Base-by-base conservation (phyloP, 495 filamentous ascomycete species). In the Penicillium antarcticum region DNA sequence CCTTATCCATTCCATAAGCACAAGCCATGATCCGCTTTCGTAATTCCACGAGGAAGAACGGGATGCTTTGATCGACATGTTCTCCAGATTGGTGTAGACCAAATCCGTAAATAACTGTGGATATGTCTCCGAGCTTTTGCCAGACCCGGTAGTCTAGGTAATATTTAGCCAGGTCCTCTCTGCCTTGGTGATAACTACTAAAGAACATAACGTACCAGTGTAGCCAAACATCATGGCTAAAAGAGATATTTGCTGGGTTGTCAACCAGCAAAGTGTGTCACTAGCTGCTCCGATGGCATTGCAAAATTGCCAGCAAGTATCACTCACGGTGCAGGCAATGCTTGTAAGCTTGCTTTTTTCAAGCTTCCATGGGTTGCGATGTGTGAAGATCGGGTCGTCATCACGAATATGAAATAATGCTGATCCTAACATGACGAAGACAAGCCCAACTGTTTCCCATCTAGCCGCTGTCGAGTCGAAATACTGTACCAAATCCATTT, bases 41-140 rank as follows among this genome's bases (percentile, higher is more conserved):
- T 33, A 70, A 37, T 43, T 75, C 69, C 23, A 52, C 52, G 1
- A 75, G 63, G 56, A 75, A 72, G 46, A 76, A 73, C 0, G 74
- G 71, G 6, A 67, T 60, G 11, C 12, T 26, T 16, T 32, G 14
- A 9, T 34, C 42, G 16, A 26, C 16, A 18, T 57, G 36, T 29
- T 17, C 14, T 5, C 9, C 14, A 44, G 69, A 65, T 53, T 72
- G 72, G 51, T 81, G 79, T 4, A 80, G 65, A 19, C 76, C 79
- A 10, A 79, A 59, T 24, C 75, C 73, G 23, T 51, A 58, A 7
- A 58, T n/a, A 2, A 55, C 14, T 4, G 56, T 55, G 13, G 45
- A 42, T 19, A 58, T 33, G 18, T 55, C 41, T 26, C 56, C 56
- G 2, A 58, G 32, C 7, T 31, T 32, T 39, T 58, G 41, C 52